Evolutionary conservation across 352 stramenopile species (phyloP), one percentile per base, ranked within the genome.

Genomic region (Elongisporangium senticosum): DNA sequence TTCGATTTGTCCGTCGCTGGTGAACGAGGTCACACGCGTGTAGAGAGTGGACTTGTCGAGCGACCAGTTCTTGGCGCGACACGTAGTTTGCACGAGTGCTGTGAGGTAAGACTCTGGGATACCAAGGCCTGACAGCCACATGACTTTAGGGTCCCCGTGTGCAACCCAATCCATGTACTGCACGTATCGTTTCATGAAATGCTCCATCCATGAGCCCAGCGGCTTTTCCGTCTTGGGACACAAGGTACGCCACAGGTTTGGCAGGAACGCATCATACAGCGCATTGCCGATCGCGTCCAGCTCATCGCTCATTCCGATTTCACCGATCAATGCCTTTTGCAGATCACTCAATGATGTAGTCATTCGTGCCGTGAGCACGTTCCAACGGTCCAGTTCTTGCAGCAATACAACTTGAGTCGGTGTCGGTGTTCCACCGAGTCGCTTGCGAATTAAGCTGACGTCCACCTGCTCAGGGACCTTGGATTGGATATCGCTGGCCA

Each of bases 291-390:
- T 77, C 4, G 84, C 81, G 57, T 98, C 95, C 14, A 98, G 75
- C 52, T 97, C 84, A 62, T 98, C 95, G 65, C 88, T 98, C 95
- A 98, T 98, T 49, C 95, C 95, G 58, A 98, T 98, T 61, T 98
- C 95, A 50, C 95, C 95, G 15, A 93, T 85, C 3, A 98, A 68
- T 2, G 95, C 95, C 56, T 96, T 96, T 61, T 97, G 85, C 2
- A 98, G 62, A 59, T 98, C 90, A 43, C 77, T 71, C 0, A 98
- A 67, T 6, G 89, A 97, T 8, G 65, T 53, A 1, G 67, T 71
- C 91, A 98, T 98, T 5, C 74, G 78, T 7, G 75, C 77, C 0
- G 87, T 90, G 21, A 98, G 78, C 56, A 87, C 58, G 64, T 98
- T 98, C 93, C 92, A 98, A 0, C 95, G 88, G 58, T 98, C 95